These are phyloP conservation scores for Chlorella sp. DNA, from an alignment of 139 green algal genomes.

Conservation along the genomic window DNA sequence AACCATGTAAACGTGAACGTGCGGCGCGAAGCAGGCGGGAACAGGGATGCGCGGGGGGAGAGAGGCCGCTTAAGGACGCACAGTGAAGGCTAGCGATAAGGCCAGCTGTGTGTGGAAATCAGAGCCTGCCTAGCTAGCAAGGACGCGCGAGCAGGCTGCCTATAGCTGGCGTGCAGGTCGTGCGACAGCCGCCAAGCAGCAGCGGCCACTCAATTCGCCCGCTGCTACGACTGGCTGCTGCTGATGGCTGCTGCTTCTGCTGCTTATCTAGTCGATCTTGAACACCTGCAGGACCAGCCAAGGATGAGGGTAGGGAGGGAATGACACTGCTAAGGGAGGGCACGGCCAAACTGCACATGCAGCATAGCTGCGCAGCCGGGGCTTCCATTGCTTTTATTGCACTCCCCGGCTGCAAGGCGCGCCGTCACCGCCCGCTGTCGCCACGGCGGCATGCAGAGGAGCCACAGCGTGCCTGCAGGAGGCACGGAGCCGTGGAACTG, in stretches of 20 bases:
- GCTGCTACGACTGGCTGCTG: neutral
- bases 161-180: neutral
- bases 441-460: no score
- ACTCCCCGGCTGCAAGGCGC: neutral
- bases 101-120: neutral
- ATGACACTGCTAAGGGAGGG: neutral
- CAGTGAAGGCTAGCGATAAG: neutral
- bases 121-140: neutral
- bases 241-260: neutral
- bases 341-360: neutral
- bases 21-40: neutral
- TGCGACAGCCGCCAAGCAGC: neutral
- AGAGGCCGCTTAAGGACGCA: neutral
- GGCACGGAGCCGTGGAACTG: no score
- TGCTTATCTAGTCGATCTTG: slow-evolving; percentile 52
- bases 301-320: no score
- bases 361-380: neutral
- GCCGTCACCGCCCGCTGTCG: no score
- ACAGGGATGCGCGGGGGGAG: neutral
- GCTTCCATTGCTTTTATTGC: neutral
- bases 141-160: neutral
- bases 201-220: neutral
- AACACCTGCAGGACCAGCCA: slow-evolving; percentile 56
- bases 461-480: no score
- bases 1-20: no score